Base-by-base conservation (phyloP, 129 eudicot genomes). In the Escallonia herrerae region DNA sequence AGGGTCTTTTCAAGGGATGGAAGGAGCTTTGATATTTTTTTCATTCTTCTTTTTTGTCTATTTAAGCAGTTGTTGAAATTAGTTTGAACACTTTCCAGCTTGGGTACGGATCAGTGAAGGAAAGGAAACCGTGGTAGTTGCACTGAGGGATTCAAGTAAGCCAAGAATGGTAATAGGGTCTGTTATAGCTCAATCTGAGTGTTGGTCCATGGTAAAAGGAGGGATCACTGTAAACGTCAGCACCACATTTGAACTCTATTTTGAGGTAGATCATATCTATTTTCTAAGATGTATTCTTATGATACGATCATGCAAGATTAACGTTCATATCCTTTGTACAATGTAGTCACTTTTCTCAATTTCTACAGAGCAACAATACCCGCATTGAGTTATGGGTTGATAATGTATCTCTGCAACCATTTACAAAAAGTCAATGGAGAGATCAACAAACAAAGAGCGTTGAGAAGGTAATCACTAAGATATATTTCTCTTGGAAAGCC, bases 151-250 rank as follows among this genome's bases (percentile, higher is more conserved):
- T 43, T 60, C 66, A 7, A 47, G 53, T n/a, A 53, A 52, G 44
- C 11, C 58, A 39, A n/a, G 7, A 22, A 50, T 40, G 48, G 50
- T 50, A 3, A 62, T 75, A 14, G 82, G 79, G 47, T 63, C 71
- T 10, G 65, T 62, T 7, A 40, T 72, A 38, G 79, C 86, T 49
- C 60, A 57, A 58, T 43, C 63, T 48, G 86, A 77, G 12, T 81
- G 86, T 39, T 81, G 86, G 86, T 57, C 76, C 56, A 73, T 77
- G 82, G 71, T 81, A 15, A 81, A 77, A 69, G 86, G 86, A 44
- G 86, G 86, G 5, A 51, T 81, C 42, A 44, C 43, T 10, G 58
- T 57, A 4, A 51, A 37, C 46, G 43, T 15, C 9, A 22, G 58
- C 5, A 67, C n/a, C n/a, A n/a, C n/a, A n/a, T n/a, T n/a, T n/a